Evolutionary conservation across 2,329 filamentous ascomycete genomes (phyloP).

Genomic region (Penicillium sp.): DNA sequence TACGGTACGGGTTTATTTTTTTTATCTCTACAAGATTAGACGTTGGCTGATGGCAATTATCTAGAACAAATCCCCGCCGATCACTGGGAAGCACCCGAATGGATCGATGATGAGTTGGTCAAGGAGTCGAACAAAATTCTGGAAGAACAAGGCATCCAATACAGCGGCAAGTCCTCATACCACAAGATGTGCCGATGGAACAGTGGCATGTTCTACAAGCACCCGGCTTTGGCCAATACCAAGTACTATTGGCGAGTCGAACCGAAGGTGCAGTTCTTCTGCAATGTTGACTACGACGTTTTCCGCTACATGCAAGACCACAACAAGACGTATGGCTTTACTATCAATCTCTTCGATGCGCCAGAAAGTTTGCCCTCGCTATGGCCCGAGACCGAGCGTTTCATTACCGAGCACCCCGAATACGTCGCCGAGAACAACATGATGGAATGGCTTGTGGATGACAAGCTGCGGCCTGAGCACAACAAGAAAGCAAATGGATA

Average conservation of each 20-base stretch:
- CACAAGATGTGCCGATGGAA: conserved; percentile 99
- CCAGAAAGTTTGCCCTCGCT: conserved; percentile 79
- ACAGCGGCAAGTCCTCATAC: conserved; percentile 83
- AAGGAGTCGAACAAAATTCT: conserved; percentile 78
- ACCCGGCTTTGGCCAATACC: conserved; percentile 74
- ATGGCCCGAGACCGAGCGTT: conserved; percentile 95
- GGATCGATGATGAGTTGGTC: conserved; percentile 88
- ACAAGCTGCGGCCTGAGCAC: conserved; percentile 69
- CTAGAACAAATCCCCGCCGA: conserved; percentile 85
- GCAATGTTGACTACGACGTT: conserved; percentile 96
- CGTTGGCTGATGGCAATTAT: conserved; percentile 22
- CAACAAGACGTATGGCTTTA: conserved; percentile 99
- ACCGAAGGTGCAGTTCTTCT: conserved; percentile 98
- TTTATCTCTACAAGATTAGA: not conserved
- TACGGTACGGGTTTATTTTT: conserved; percentile 59
- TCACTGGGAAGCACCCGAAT: conserved; percentile 87
- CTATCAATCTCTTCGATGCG: conserved; percentile 92
- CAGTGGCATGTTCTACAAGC: conserved; percentile 95
- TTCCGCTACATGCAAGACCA: conserved; percentile 97
- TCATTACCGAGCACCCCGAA: conserved; percentile 77
- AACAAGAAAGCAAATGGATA: conserved; percentile 82
- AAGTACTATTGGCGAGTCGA: conserved; percentile 99
- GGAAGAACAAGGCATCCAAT: conserved; percentile 81
- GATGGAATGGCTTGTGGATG: conserved; percentile 81
- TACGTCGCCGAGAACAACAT: conserved; percentile 82